Conservation (phyloP, 345 rosid species). For the Garcia nutans region DNA sequence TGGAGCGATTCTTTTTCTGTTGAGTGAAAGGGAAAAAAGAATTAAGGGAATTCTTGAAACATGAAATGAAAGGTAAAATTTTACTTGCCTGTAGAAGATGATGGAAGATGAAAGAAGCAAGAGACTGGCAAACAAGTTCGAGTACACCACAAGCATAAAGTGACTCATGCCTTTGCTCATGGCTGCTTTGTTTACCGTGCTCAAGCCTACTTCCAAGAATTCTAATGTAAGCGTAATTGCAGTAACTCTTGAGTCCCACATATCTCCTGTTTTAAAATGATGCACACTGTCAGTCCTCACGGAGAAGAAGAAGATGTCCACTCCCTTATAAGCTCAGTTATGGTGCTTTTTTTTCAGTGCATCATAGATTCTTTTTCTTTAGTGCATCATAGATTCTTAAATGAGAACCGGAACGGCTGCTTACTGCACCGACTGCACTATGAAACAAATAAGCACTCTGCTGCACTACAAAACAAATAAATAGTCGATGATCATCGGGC, state of each 20-base stretch:
- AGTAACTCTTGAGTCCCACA: slow-evolving; percentile 21
- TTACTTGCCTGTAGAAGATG: slow-evolving; percentile 32
- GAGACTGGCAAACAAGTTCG: slow-evolving; percentile 26
- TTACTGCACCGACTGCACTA: too few relatives aligned
- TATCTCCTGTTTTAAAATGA: not conserved
- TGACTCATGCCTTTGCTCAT: slow-evolving; percentile 33
- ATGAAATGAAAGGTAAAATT: too few relatives aligned
- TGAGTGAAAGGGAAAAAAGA: not conserved
- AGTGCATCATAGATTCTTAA: too few relatives aligned
- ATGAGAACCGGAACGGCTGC: too few relatives aligned
- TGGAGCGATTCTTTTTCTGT: slow-evolving; percentile 29
- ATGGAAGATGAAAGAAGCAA: slow-evolving; percentile 32
- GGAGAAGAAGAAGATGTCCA: not conserved
- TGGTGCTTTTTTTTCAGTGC: too few relatives aligned
- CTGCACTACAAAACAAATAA: too few relatives aligned
- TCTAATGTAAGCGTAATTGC: slow-evolving; percentile 31
- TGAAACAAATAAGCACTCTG: too few relatives aligned
- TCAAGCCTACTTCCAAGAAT: slow-evolving; percentile 35
- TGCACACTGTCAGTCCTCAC: not conserved
- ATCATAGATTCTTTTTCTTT: too few relatives aligned
- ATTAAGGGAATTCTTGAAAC: not conserved
- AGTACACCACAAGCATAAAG: slow-evolving; percentile 35
- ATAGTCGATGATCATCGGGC: too few relatives aligned
- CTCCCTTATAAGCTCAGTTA: not conserved
- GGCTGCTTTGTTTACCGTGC: slow-evolving; percentile 38